These are phyloP conservation scores for Backusella tuberculispora DNA, from an alignment of 192 early-diverging fungal species.

Conservation along the genomic window DNA sequence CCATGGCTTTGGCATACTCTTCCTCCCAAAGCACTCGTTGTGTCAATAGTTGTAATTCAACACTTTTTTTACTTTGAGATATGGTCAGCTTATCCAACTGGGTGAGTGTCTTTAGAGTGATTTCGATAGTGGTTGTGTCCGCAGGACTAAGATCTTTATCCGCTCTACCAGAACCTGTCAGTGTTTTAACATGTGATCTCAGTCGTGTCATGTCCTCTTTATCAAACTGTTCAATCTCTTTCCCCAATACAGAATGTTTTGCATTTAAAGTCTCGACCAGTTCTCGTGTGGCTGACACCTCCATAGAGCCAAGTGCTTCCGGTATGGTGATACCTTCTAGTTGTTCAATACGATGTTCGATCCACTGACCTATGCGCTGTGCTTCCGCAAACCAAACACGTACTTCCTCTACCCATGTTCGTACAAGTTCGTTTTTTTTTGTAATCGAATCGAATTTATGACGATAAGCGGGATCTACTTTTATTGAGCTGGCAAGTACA, in stretches of 20 bases:
- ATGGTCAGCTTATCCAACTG: constrained; percentile 44
- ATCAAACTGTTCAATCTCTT: constrained; percentile 47
- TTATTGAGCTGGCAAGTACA: background rate
- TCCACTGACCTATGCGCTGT: constrained; percentile 45
- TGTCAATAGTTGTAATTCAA: constrained; percentile 37
- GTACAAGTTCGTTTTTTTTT: constrained; percentile 34
- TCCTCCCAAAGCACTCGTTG: constrained; percentile 46
- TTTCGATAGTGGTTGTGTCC: constrained; percentile 52
- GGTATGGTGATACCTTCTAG: constrained; percentile 37
- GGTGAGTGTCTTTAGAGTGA: constrained; percentile 46
- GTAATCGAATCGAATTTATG: constrained; percentile 27
- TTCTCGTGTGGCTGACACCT: constrained; percentile 26
- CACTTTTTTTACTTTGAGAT: constrained; percentile 33
- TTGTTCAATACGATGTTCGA: constrained; percentile 42
- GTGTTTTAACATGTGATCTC: constrained; percentile 46
- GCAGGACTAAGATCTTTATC: constrained; percentile 46
- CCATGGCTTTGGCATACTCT: constrained; percentile 35
- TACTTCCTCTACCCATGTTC: constrained; percentile 40
- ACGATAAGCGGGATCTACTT: constrained; percentile 23
- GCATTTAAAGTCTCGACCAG: constrained; percentile 38
- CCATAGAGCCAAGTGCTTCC: constrained; percentile 28
- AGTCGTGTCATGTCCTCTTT: constrained; percentile 48
- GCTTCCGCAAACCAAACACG: constrained; percentile 47
- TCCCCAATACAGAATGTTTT: constrained; percentile 40
- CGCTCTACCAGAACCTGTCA: constrained; percentile 36